Base-by-base conservation (phyloP, 225 moss, liverwort and hornwort species). In the Lunularia cruciata region DNA sequence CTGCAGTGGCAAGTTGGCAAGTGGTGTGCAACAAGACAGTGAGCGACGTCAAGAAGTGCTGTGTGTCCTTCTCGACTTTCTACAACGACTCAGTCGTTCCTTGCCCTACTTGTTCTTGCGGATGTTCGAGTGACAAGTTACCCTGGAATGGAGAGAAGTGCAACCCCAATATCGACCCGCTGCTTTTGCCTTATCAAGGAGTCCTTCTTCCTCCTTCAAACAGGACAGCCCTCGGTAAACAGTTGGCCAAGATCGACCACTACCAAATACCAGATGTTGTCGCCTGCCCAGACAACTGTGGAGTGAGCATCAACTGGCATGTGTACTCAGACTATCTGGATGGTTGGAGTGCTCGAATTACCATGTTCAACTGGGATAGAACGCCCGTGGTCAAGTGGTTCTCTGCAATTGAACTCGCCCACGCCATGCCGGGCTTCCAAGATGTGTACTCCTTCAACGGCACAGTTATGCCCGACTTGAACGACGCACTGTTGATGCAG, bases 51-150 rank as follows among this genome's bases (percentile, higher is more conserved):
- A 77, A 75, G 55, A 81, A 73, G 35, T 85, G 84, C 66, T 85
- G 84, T 45, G 84, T 81, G n/a, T 81, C 84, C 20, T 85, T 81
- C 67, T 81, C 81, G 27, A 67, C 84, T 36, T 85, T 70, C 57
- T 78, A 63, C 57, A 85, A 78, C 39, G 78, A 85, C 19, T 81
- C 81, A 3, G 64, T 81, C 36, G 47, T 81, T 39, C 84, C 84
- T 31, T 85, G 84, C 49, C 81, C 78, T 11, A 81, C 73, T 4
- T 85, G 73, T 35, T 72, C 84, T 10, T 85, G 84, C 52, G 81
- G 84, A n/a, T 62, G 78, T 10, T 13, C 53, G 1, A 5, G 46
- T 1, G 48, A 35, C 42, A 65, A 18, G 33, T 38, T 69, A 2
- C 78, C 81, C 0, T 78, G 78, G 82, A 78, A 78, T 34, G 67